phyloP scores from a whole-genome alignment of 495 filamentous ascomycete genomes.

The Xylaria telfairii region DNA sequence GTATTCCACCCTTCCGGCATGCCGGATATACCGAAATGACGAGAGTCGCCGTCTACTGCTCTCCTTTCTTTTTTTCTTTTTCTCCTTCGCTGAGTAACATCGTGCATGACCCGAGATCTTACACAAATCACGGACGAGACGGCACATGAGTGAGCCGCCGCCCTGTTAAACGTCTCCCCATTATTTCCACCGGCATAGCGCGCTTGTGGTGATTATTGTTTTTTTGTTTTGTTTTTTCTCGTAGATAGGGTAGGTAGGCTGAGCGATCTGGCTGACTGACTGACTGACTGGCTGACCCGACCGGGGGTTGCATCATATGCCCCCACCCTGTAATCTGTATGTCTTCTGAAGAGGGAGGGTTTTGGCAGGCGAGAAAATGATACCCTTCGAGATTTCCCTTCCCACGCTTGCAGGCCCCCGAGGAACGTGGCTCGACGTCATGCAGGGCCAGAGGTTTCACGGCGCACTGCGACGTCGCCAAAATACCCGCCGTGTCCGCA shows the following conservation, averaged over 20 bases:
- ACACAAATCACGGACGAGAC: background rate
- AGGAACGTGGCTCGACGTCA: constrained; percentile 22
- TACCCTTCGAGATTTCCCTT: background rate
- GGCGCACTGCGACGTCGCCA: constrained; percentile 17
- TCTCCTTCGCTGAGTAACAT: background rate
- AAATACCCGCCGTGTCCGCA: constrained; percentile 7
- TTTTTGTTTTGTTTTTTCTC: background rate
- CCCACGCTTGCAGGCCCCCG: constrained; percentile 4
- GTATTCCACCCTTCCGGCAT: constrained; percentile 5
- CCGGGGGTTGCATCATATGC: constrained; percentile 9
- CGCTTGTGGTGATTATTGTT: background rate
- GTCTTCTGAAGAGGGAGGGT: background rate
- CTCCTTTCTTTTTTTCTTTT: background rate
- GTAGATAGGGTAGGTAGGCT: background rate
- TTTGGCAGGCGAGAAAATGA: constrained; percentile 1
- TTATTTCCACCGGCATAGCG: constrained; percentile 5
- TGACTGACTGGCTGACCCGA: background rate
- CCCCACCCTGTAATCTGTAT: background rate
- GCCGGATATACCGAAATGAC: background rate
- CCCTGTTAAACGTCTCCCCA: background rate
- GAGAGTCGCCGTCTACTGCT: background rate
- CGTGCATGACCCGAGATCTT: background rate
- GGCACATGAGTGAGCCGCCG: background rate
- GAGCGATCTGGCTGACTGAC: background rate
- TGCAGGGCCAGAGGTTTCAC: constrained; percentile 6